Percentiles rank a stretch among this genome's conserved stretches.
Conservation (phyloP, 345 rosid species). For the Brassica juncea region DNA sequence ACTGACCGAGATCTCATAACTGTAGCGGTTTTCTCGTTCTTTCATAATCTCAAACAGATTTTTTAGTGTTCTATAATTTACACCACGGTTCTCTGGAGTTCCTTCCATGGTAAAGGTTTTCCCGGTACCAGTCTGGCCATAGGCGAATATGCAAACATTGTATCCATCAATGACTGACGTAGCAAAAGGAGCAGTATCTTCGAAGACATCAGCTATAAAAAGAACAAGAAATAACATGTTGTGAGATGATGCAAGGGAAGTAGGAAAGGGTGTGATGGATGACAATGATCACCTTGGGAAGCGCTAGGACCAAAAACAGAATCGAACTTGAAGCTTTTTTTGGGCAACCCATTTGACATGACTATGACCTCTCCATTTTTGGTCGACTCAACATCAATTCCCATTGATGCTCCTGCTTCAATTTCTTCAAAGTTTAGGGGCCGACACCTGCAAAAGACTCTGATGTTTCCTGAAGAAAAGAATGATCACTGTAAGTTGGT, state of each 20-base stretch:
- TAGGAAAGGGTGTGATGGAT: constrained; percentile 8
- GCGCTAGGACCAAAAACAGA: constrained; percentile 88
- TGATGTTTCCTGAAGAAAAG: constrained; percentile 77
- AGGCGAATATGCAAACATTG: constrained; percentile 93
- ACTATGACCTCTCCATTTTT: constrained; percentile 82
- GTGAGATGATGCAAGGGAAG: neutral
- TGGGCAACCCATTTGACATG: constrained; percentile 75
- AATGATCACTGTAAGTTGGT: constrained; percentile 20
- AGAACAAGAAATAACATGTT: constrained; percentile 6
- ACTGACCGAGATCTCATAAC: constrained; percentile 84
- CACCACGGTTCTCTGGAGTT: constrained; percentile 84
- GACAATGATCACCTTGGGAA: constrained; percentile 66
- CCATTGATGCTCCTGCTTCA: constrained; percentile 59
- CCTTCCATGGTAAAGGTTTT: constrained; percentile 98
- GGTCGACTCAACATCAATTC: constrained; percentile 76
- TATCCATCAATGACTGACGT: constrained; percentile 93
- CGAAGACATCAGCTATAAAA: constrained; percentile 72
- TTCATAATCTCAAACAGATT: constrained; percentile 66
- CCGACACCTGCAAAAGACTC: constrained; percentile 95
- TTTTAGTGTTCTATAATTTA: constrained; percentile 85
- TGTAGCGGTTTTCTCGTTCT: constrained; percentile 60
- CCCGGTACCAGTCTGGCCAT: constrained; percentile 97
- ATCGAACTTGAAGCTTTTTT: constrained; percentile 80
- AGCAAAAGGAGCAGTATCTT: constrained; percentile 88
- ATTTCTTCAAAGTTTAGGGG: constrained; percentile 75